A percentile compares a stretch with the other conserved stretches of the same genome.
Conservation (phyloP, 2,329 filamentous ascomycete genomes). For the Geosmithia putterillii region DNA sequence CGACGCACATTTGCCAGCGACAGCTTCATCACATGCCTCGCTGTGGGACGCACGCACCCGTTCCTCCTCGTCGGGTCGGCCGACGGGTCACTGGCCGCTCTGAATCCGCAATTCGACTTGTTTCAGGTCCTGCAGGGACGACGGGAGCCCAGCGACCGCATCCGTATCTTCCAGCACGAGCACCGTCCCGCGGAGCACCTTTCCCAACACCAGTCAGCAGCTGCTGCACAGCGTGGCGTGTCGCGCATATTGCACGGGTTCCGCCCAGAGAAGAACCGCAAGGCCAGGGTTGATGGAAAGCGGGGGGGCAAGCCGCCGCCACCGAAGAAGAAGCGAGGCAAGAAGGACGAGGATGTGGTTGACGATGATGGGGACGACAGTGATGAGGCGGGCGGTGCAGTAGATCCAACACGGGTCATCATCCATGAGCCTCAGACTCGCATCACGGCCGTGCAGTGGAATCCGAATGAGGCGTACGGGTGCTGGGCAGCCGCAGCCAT, state of each 20-base stretch:
- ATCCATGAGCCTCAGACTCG: slow-evolving; percentile 52
- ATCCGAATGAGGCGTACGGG: slow-evolving; percentile 52
- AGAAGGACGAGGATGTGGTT: slow-evolving; percentile 21
- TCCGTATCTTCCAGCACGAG: slow-evolving; percentile 40
- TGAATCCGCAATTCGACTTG: slow-evolving; percentile 24
- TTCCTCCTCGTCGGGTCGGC: slow-evolving; percentile 39
- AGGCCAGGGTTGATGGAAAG: slow-evolving; percentile 14
- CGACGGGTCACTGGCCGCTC: slow-evolving; percentile 39
- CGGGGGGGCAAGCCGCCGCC: slow-evolving; percentile 21
- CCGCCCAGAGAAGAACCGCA: slow-evolving; percentile 33
- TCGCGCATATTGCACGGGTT: slow-evolving; percentile 41
- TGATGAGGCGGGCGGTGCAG: slow-evolving; percentile 13
- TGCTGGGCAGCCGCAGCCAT: slow-evolving; percentile 56
- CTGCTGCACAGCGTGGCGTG: slow-evolving; percentile 25
- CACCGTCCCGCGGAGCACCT: slow-evolving; percentile 25
- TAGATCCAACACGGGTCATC: slow-evolving; percentile 28
- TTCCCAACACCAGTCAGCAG: slow-evolving; percentile 10
- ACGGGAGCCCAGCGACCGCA: slow-evolving; percentile 18
- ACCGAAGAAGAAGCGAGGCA: slow-evolving; percentile 15
- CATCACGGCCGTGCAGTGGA: slow-evolving; percentile 53
- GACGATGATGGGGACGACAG: slow-evolving; percentile 11
- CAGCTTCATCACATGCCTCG: slow-evolving; percentile 36
- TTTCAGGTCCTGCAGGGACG: slow-evolving; percentile 21
- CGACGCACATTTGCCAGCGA: slow-evolving; percentile 39
- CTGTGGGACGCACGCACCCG: slow-evolving; percentile 37